Base-by-base conservation (phyloP, 2,329 filamentous ascomycete genomes). In the Penicillium janthinellum region DNA sequence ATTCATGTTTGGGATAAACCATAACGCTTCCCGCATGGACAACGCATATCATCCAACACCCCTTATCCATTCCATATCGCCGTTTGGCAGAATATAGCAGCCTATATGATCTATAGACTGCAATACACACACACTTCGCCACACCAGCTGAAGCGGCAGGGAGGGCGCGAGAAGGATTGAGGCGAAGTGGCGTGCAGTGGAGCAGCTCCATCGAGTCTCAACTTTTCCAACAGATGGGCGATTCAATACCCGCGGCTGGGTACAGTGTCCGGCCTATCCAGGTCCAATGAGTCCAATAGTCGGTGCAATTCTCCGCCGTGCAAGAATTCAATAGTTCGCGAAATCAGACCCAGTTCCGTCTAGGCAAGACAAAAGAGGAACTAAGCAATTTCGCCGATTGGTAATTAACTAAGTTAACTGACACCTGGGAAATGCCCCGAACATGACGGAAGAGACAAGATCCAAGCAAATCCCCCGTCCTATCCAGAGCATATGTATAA, bases 261-360 rank as follows among this genome's bases (percentile, higher is more conserved):
- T 62, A 67, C 63, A 59, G 51, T 66, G 60, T 35, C 28, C 31
- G n/a, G 28, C 28, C 28, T 22, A 17, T 47, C 22, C 6, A 47
- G 14, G 25, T 47, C 44, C 25, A 44, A 20, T 44, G 20, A 20
- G 14, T 44, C 20, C 11, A 47, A 31, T 47, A 47, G 44, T 47
- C 44, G 3, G 20, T 45, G 3, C 44, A 47, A 25, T n/a, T 10
- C 8, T 14, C 44, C 22, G 25, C 28, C 22, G 25, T 47, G 25
- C 44, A 28, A 47, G 20, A 14, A 35, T 49, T 34, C 65, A 67
- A 67, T 67, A 67, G 65, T 64, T 55, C 15, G 25, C 12, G 25
- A 47, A 31, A 20, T 42, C 8, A 22, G n/a, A 42, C 57, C 34
- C 51, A 49, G 44, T 34, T 54, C 44, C 56, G 35, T 57, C 42